Evolutionary conservation across 1,284 basidiomycete genomes (phyloP).

Genomic region (Fomitopsis schrenkii): DNA sequence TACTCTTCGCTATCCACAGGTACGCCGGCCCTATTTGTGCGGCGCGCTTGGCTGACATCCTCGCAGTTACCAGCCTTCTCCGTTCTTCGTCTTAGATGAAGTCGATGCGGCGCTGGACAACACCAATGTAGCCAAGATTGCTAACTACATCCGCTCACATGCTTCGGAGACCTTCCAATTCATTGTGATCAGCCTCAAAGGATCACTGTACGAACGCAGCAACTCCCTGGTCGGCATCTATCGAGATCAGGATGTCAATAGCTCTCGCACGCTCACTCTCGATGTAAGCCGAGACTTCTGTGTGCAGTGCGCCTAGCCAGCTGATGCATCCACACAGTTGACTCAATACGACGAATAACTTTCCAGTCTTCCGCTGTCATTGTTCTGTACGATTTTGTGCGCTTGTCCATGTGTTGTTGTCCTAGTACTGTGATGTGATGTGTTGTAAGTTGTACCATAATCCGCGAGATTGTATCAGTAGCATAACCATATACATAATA

Average conservation of each 20-base stretch:
- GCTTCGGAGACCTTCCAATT: conserved; percentile 87
- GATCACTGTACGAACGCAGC: conserved; percentile 86
- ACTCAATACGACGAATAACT: conserved; percentile 36
- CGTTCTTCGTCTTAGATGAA: conserved; percentile 98
- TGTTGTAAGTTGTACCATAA: not conserved
- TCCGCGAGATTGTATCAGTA: conserved; percentile 3
- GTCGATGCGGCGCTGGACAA: conserved; percentile 97
- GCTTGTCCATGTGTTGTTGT: not conserved
- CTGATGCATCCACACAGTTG: conserved; percentile 26
- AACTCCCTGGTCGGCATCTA: conserved; percentile 93
- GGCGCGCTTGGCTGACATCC: conserved; percentile 1
- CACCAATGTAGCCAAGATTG: conserved; percentile 91
- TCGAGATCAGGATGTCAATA: conserved; percentile 90
- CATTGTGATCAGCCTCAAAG: conserved; percentile 95
- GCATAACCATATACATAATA: conserved; percentile 5
- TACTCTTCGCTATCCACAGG: conserved; percentile 97
- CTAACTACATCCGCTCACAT: conserved; percentile 83
- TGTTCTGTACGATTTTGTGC: not conserved
- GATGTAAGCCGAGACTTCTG: conserved; percentile 59
- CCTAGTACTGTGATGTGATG: not conserved
- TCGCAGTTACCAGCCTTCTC: conserved; percentile 89
- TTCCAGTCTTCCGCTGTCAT: not conserved
- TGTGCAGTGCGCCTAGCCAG: not conserved
- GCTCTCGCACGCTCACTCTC: conserved; percentile 83
- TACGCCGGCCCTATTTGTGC: conserved; percentile 22